These are phyloP conservation scores for Ceratobasidium theobromae DNA, from an alignment of 1,284 basidiomycete species.

Conservation along the genomic window DNA sequence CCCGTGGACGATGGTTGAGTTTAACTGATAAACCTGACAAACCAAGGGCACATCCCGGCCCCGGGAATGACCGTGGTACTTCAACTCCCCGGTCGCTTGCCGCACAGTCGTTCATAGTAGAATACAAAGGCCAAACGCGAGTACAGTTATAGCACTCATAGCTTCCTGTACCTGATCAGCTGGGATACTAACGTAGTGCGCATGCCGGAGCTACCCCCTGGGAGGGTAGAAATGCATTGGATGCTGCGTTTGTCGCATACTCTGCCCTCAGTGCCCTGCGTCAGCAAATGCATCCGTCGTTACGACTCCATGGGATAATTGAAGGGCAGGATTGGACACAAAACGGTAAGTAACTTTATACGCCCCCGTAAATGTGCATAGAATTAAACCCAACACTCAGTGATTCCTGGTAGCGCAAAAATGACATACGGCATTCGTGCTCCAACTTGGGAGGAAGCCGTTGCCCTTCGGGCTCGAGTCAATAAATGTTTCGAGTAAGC, in stretches of 20 bases:
- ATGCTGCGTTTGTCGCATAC: slow-evolving; percentile 82
- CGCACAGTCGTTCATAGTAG: slow-evolving; percentile 58
- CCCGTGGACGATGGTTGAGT: slow-evolving; percentile 18
- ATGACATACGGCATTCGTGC: slow-evolving; percentile 70
- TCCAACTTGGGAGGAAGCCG: slow-evolving; percentile 58
- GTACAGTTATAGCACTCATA: slow-evolving; percentile 37
- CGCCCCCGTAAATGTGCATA: slow-evolving; percentile 11
- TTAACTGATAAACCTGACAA: slow-evolving; percentile 21
- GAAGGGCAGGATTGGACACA: slow-evolving; percentile 61
- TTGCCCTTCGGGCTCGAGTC: slow-evolving; percentile 54
- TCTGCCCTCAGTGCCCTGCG: slow-evolving; percentile 70
- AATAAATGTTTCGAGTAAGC: slow-evolving; percentile 64
- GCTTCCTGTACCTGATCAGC: slow-evolving; percentile 13
- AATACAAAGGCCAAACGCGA: slow-evolving; percentile 68
- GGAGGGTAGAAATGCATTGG: slow-evolving; percentile 83
- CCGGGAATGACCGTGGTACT: slow-evolving; percentile 52
- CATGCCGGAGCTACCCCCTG: slow-evolving; percentile 76
- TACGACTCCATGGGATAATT: slow-evolving; percentile 67
- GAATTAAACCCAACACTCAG: slow-evolving; percentile 44
- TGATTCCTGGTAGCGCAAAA: slow-evolving; percentile 76
- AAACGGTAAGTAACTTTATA: slow-evolving; percentile 53
- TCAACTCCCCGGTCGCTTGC: slow-evolving; percentile 59
- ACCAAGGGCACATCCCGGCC: slow-evolving; percentile 61
- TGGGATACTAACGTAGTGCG: slow-evolving; percentile 49
- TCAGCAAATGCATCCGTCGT: slow-evolving; percentile 57